Base-by-base conservation (phyloP, 73 alveolate species). In the Paramecium bursaria region DNA sequence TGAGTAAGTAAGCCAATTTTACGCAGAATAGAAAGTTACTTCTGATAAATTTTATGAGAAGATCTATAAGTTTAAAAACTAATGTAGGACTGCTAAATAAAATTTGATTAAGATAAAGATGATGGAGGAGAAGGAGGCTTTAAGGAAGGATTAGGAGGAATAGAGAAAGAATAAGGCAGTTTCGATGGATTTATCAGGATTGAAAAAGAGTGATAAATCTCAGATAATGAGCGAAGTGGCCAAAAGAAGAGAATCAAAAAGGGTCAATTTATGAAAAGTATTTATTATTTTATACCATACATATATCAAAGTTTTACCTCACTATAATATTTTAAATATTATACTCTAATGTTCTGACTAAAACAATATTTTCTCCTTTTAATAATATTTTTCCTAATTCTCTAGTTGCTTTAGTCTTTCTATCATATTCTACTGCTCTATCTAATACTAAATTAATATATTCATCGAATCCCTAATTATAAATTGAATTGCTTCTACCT, bases 301-400 rank as follows among this genome's bases (percentile, higher is more conserved):
- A n/a, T n/a, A n/a, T n/a, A n/a, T n/a, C n/a, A n/a, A n/a, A n/a
- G n/a, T n/a, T n/a, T n/a, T n/a, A n/a, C n/a, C n/a, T n/a, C n/a
- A n/a, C n/a, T n/a, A n/a, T n/a, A n/a, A n/a, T n/a, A n/a, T n/a
- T n/a, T n/a, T n/a, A n/a, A n/a, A n/a, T n/a, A n/a, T n/a, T n/a
- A 57, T 57, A 57, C 82, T 67, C 82, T 39, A 67, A 42, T 30
- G 82, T 67, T 1, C 82, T 17, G 23, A 67, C 82, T 6, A 67
- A 42, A 31, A 67, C 82, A 67, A 67, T 67, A 47, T 67, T 67
- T 42, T 67, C 82, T 31, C 82, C 82, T n/a, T 67, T 67, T 27
- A 67, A 67, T 13, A 67, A 47, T 13, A 67, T 67, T 21, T 67
- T 67, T 4, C 82, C 82, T n/a, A 67, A 67, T 67, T 67, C 82